These are phyloP conservation scores for Agarophyton chilense DNA, from an alignment of 23 red algal genomes.

Conservation along the genomic window DNA sequence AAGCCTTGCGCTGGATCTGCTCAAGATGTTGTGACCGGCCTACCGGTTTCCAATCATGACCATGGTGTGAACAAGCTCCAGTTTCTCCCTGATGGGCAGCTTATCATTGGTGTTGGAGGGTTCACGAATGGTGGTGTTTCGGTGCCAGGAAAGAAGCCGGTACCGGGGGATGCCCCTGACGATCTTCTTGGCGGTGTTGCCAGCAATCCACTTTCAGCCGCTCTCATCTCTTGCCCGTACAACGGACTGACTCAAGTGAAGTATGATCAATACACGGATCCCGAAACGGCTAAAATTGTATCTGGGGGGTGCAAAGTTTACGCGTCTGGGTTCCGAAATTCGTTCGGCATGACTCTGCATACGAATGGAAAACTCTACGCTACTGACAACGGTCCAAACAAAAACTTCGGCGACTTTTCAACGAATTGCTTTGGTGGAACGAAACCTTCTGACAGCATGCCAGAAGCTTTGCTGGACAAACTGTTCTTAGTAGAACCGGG, in stretches of 20 bases:
- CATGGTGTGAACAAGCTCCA: slow-evolving; percentile 69
- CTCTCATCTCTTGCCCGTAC: slow-evolving; percentile 46
- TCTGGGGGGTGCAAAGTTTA: slow-evolving; percentile 55
- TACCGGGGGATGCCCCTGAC: slow-evolving; percentile 45
- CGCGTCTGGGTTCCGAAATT: slow-evolving; percentile 65
- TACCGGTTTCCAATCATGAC: slow-evolving; percentile 75
- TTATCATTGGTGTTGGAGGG: slow-evolving; percentile 58
- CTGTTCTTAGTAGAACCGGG: slow-evolving; percentile 50
- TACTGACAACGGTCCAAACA: slow-evolving; percentile 72
- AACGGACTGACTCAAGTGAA: slow-evolving; percentile 56
- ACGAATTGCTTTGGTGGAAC: slow-evolving; percentile 47
- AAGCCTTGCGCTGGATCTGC: slow-evolving; percentile 25
- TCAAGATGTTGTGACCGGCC: slow-evolving; percentile 57
- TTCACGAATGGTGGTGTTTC: slow-evolving; percentile 75
- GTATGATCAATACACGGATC: slow-evolving; percentile 54
- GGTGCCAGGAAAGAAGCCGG: slow-evolving; percentile 54
- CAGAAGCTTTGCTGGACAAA: slow-evolving; percentile 35
- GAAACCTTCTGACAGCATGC: slow-evolving; percentile 50
- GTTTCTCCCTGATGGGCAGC: slow-evolving; percentile 61
- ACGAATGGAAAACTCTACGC: slow-evolving; percentile 66
- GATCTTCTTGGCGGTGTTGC: slow-evolving; percentile 65
- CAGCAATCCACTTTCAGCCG: slow-evolving; percentile 64
- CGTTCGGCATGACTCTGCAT: slow-evolving; percentile 72
- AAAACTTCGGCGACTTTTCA: slow-evolving; percentile 64
- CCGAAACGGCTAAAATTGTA: slow-evolving; percentile 53